These are phyloP conservation scores for Delphinella strobiligena DNA, from an alignment of 2,329 filamentous ascomycete genomes.

Conservation along the genomic window DNA sequence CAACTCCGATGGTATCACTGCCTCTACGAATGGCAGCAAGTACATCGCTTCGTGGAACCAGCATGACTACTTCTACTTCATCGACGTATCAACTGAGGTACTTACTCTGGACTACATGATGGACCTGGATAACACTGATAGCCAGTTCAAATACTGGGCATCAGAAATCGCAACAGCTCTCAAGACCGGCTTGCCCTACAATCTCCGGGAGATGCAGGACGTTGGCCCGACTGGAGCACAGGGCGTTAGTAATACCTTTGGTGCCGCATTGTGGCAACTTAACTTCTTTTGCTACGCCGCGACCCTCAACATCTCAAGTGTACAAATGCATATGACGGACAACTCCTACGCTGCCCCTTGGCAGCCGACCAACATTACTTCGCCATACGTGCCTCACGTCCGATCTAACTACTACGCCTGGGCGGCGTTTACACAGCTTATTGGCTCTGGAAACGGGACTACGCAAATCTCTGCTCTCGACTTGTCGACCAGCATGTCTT, in stretches of 20 bases:
- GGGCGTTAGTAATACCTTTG: slow-evolving; percentile 37
- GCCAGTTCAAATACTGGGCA: slow-evolving; percentile 36
- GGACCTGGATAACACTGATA: slow-evolving; percentile 33
- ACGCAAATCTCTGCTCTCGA: slow-evolving; percentile 29
- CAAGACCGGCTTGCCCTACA: slow-evolving; percentile 32
- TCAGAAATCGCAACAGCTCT: slow-evolving; percentile 30
- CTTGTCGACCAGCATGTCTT: slow-evolving; percentile 16
- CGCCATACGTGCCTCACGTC: slow-evolving; percentile 21
- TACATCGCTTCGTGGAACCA: slow-evolving; percentile 38
- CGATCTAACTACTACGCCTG: slow-evolving; percentile 40
- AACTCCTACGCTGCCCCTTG: slow-evolving; percentile 40
- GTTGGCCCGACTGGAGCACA: slow-evolving; percentile 37
- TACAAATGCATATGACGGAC: slow-evolving; percentile 44
- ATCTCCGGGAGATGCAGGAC: slow-evolving; percentile 40
- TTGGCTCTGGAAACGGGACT: slow-evolving; percentile 34
- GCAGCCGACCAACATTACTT: slow-evolving; percentile 31
- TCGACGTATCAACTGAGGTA: slow-evolving; percentile 32
- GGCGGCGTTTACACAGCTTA: slow-evolving; percentile 38
- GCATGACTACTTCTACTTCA: slow-evolving; percentile 43
- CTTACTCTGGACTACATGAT: slow-evolving; percentile 35
- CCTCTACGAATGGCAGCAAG: slow-evolving; percentile 21
- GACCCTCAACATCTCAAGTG: slow-evolving; percentile 33
- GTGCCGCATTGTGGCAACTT: slow-evolving; percentile 38
- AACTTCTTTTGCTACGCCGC: slow-evolving; percentile 42
- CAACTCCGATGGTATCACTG: slow-evolving; percentile 27